Evolutionary conservation across 179 eudicot genomes (phyloP).

Genomic region (Silene noctiflora): DNA sequence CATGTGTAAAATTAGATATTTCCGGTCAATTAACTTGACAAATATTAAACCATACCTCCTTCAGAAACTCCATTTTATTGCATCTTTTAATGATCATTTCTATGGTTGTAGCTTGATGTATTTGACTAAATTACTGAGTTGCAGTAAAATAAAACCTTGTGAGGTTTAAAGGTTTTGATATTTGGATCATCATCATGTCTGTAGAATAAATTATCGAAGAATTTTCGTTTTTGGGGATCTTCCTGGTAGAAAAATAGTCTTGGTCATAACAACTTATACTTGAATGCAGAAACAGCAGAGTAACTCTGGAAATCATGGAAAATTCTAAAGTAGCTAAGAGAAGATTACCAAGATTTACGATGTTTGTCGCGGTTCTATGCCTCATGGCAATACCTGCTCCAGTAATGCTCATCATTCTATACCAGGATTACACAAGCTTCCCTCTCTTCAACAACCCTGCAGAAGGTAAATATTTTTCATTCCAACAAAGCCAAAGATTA

Average conservation of each 20-base stretch:
- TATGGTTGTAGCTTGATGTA: too few relatives aligned
- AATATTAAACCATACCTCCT: too few relatives aligned
- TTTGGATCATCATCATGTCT: too few relatives aligned
- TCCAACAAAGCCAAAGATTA: not conserved
- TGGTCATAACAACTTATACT: not conserved
- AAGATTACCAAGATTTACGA: not conserved
- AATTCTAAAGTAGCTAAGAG: not conserved
- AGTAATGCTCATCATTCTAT: not conserved
- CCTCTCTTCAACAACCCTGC: not conserved
- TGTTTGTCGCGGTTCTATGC: not conserved
- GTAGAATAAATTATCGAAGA: too few relatives aligned
- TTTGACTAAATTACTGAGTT: too few relatives aligned
- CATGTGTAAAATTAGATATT: too few relatives aligned
- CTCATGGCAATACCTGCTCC: not conserved
- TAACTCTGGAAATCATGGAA: not conserved
- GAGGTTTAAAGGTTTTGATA: too few relatives aligned
- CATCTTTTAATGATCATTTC: too few relatives aligned
- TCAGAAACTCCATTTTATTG: too few relatives aligned
- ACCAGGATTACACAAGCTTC: not conserved
- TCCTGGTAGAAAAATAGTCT: not conserved
- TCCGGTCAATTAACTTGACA: too few relatives aligned
- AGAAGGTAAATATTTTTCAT: not conserved
- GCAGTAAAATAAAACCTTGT: too few relatives aligned
- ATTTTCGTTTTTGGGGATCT: not conserved
- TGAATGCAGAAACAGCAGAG: not conserved